Percentiles rank a stretch among this genome's conserved stretches.
Conservation (phyloP, 1,284 basidiomycete genomes). For the Leccinum fuscescens region DNA sequence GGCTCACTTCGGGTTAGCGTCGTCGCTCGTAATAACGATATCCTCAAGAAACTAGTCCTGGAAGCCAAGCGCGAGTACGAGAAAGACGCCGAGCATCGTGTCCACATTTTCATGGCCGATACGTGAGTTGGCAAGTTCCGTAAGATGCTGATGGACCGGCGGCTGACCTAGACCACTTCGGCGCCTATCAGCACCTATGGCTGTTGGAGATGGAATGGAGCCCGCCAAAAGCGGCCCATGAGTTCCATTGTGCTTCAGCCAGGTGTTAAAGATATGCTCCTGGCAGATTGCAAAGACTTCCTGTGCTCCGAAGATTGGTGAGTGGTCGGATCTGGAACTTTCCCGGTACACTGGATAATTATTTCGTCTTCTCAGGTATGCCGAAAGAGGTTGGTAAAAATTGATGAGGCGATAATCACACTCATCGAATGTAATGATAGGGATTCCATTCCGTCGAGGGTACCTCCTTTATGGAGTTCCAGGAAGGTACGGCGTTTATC, state of each 20-base stretch:
- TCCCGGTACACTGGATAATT: slow-evolving; percentile 14
- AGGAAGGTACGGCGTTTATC: slow-evolving; percentile 55
- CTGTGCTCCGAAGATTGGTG: slow-evolving; percentile 80
- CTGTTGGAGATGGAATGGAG: slow-evolving; percentile 84
- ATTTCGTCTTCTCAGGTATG: slow-evolving; percentile 57
- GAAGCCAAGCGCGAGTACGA: slow-evolving; percentile 85
- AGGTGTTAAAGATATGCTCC: slow-evolving; percentile 83
- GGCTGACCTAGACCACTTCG: slow-evolving; percentile 1
- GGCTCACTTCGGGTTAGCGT: slow-evolving; percentile 48
- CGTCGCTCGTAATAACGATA: slow-evolving; percentile 80
- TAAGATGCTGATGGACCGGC: slow-evolving; percentile 10
- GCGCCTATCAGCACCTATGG: slow-evolving; percentile 52
- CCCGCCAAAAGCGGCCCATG: slow-evolving; percentile 81
- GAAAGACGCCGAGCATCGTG: slow-evolving; percentile 82
- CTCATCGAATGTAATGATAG: slow-evolving; percentile 39
- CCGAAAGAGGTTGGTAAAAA: slow-evolving; percentile 65
- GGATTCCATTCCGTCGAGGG: slow-evolving; percentile 82
- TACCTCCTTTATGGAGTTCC: slow-evolving; percentile 83
- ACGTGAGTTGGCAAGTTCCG: slow-evolving; percentile 52
- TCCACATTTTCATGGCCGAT: slow-evolving; percentile 84
- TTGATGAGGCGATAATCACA: slow-evolving; percentile 16
- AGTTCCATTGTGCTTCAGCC: slow-evolving; percentile 83
- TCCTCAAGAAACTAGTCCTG: slow-evolving; percentile 77
- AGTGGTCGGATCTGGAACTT: slow-evolving; percentile 29
- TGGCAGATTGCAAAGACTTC: slow-evolving; percentile 82